phyloP scores from a whole-genome alignment of 257 asterid genomes.

The Solanum etuberosum region DNA sequence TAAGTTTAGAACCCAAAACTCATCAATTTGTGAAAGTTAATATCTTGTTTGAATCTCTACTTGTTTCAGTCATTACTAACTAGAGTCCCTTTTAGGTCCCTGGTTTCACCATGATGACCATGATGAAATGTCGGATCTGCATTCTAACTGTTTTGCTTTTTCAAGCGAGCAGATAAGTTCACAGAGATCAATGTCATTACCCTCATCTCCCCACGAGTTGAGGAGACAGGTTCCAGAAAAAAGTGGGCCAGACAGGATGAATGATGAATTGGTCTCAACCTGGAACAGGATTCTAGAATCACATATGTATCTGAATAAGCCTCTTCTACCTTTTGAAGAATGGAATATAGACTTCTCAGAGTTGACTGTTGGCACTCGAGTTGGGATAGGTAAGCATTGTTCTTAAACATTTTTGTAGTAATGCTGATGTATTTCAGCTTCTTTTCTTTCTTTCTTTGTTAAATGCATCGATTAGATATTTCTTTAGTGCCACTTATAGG shows the following conservation, averaged over 20 bases:
- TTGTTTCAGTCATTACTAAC: not conserved
- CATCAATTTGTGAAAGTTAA: not conserved
- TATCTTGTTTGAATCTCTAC: not conserved
- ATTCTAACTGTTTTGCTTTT: conserved; percentile 17
- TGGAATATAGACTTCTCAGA: conserved; percentile 94
- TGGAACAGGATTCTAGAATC: conserved; percentile 82
- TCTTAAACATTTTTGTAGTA: not conserved
- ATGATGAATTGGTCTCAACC: conserved; percentile 62
- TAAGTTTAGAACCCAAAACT: not conserved
- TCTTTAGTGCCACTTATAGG: not conserved
- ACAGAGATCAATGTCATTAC: conserved; percentile 67
- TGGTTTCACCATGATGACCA: conserved; percentile 14
- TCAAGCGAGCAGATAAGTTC: conserved; percentile 22
- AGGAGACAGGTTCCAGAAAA: conserved; percentile 38
- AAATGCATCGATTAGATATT: not conserved
- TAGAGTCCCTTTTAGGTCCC: conserved; percentile 6
- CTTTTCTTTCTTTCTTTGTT: not conserved
- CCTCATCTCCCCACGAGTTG: conserved; percentile 89
- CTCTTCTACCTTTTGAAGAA: conserved; percentile 76
- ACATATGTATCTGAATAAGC: conserved; percentile 67
- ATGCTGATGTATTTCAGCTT: not conserved
- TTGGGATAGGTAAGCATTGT: conserved; percentile 75
- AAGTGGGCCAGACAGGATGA: conserved; percentile 15
- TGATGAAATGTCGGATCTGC: conserved; percentile 18
- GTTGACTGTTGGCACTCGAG: conserved; percentile 82